phyloP scores from a whole-genome alignment of 108 stramenopile genomes.

The Nannochloropsis oceanica region DNA sequence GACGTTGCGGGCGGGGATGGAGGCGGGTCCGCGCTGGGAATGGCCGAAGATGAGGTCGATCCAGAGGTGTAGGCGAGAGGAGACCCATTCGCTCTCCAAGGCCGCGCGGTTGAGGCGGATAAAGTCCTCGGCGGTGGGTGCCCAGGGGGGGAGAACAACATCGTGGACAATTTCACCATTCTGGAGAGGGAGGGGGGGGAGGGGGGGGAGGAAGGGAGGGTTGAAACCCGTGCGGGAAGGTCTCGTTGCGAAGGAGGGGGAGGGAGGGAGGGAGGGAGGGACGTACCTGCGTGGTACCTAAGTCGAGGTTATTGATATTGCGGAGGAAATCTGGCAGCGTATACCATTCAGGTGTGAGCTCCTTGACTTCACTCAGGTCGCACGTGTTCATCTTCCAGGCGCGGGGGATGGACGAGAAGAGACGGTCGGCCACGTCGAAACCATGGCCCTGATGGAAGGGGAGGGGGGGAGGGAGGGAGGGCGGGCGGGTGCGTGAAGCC shows the following conservation, averaged over 20 bases:
- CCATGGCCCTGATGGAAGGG: slow-evolving; percentile 58
- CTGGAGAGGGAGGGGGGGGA: not conserved
- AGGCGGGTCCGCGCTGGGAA: slow-evolving; percentile 44
- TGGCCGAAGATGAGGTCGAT: slow-evolving; percentile 91
- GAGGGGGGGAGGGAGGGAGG: not conserved
- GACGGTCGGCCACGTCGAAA: slow-evolving; percentile 92
- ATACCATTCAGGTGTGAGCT: slow-evolving; percentile 48
- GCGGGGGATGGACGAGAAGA: slow-evolving; percentile 77
- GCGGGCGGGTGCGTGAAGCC: not conserved
- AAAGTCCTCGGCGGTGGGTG: slow-evolving; percentile 44
- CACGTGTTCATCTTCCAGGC: slow-evolving; percentile 46
- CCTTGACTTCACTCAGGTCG: slow-evolving; percentile 43
- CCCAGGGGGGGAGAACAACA: slow-evolving; percentile 47
- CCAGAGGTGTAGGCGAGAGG: slow-evolving; percentile 80
- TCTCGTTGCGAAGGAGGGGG: not conserved
- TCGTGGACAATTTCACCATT: slow-evolving; percentile 33
- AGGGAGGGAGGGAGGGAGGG: not conserved
- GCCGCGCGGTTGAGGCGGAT: slow-evolving; percentile 34
- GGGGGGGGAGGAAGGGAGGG: not conserved
- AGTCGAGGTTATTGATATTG: slow-evolving; percentile 31
- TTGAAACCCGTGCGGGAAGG: not conserved
- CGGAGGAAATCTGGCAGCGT: slow-evolving; percentile 35
- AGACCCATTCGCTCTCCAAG: slow-evolving; percentile 74
- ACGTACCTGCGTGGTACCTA: slow-evolving; percentile 29
- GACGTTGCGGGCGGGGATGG: slow-evolving; percentile 45